Conservation (phyloP, 345 rosid species). For the Camelina laxa region DNA sequence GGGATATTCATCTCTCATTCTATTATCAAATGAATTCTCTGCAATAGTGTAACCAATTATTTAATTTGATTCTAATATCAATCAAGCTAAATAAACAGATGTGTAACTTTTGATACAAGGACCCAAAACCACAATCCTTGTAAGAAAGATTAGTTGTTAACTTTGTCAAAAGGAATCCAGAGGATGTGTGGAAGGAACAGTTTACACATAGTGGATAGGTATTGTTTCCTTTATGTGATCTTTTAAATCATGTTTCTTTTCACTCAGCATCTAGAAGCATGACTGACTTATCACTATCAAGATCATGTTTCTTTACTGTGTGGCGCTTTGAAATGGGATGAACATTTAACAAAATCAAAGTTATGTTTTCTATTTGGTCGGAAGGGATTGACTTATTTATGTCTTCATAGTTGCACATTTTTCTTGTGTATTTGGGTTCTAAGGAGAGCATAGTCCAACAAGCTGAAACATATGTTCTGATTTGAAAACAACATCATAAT, state of each 20-base stretch:
- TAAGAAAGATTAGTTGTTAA: no score
- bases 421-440: neutral
- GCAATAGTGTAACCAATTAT: conserved; percentile 24
- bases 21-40: conserved; percentile 16
- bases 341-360: no score
- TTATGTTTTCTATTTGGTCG: neutral
- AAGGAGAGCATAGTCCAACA: neutral
- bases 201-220: neutral
- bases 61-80: conserved; percentile 4
- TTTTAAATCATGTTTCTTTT: no score
- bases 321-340: no score
- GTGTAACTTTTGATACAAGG: neutral
- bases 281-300: no score
- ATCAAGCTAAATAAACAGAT: conserved; percentile 8
- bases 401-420: neutral
- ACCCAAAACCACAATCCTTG: no score
- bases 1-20: conserved; percentile 15
- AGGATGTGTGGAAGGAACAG: neutral
- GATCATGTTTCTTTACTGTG: no score
- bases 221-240: neutral
- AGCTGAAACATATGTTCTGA: neutral
- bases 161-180: no score
- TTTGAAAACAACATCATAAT: no score
- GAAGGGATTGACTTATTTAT: neutral
- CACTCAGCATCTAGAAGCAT: no score